A percentile compares a stretch with the other conserved stretches of the same genome.
Evolutionary conservation across 352 stramenopile species (phyloP).

Genomic region (Globisporangium paddicum): DNA sequence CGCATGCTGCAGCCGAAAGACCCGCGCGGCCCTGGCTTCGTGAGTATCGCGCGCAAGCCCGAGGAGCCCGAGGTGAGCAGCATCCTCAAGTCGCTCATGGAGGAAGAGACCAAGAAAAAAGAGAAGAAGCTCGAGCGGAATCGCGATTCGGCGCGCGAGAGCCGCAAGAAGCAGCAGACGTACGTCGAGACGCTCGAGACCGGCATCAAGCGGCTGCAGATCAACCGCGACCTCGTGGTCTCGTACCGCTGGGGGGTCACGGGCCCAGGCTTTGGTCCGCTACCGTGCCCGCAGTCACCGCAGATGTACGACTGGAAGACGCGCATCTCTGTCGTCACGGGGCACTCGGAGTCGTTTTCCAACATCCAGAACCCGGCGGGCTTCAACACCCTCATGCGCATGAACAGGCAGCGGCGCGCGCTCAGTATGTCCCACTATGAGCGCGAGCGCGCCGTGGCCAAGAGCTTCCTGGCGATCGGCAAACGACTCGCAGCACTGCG

Average conservation of each 20-base stretch:
- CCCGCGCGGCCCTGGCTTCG: conserved; percentile 36
- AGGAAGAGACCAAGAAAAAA: conserved; percentile 87
- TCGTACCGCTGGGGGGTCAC: conserved; percentile 74
- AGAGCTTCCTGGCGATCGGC: conserved; percentile 59
- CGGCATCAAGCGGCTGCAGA: conserved; percentile 82
- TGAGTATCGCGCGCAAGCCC: conserved; percentile 77
- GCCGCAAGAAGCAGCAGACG: conserved; percentile 82
- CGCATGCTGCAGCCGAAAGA: conserved; percentile 43
- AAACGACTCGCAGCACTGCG: conserved; percentile 52
- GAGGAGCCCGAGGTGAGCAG: conserved; percentile 78
- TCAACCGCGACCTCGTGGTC: conserved; percentile 69
- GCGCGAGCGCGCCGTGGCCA: conserved; percentile 46
- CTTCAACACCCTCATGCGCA: conserved; percentile 64
- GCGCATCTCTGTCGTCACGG: conserved; percentile 64
- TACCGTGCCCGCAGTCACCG: conserved; percentile 42
- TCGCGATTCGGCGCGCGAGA: conserved; percentile 80
- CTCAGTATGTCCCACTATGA: conserved; percentile 42
- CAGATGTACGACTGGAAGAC: conserved; percentile 60
- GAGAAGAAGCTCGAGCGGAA: conserved; percentile 88
- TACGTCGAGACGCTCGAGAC: conserved; percentile 86
- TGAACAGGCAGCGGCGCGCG: conserved; percentile 65
- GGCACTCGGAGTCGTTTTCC: conserved; percentile 51
- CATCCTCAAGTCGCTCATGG: conserved; percentile 85
- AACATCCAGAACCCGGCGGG: conserved; percentile 64
- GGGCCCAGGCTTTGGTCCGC: conserved; percentile 30